Base-by-base conservation (phyloP, 345 rosid genomes). In the Corchorus olitorius region DNA sequence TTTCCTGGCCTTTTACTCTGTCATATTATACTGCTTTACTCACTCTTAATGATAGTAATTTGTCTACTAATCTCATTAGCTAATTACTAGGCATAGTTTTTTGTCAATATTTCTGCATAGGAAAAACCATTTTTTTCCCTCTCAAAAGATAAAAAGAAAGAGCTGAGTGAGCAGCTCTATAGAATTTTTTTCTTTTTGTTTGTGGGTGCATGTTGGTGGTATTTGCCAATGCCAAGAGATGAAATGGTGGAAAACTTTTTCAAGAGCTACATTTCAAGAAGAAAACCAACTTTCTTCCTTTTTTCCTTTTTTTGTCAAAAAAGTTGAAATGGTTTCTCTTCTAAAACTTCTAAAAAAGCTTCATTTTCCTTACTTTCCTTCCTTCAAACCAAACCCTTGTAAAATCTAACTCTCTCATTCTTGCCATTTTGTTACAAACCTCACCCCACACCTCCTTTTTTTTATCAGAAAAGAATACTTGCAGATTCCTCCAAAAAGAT, bases 361-460 rank as follows among this genome's bases (percentile, higher is more conserved):
- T n/a, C 63, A 46, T 76, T 70, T 76, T 63, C 55, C 45, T 52
- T 54, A 27, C 67, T 34, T 46, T 0, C 20, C 9, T 52, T 37
- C 61, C 72, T 65, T 70, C 46, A 53, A 75, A 53, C 68, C 46
- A 53, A 75, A 53, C 68, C 71, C 15, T 62, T 59, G 22, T 68
- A 41, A 53, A 71, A 77, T 65, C 49, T 48, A 56, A 22, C 69
- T 62, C 27, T 27, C 1, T 27, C 70, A 69, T 69, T 69, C 46
- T 52, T 19, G 52, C 62, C 76, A 53, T 74, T 82, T 72, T 74
- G 77, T 50, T 68, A 34, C 75, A 77, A 56, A 76, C 79, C 80
- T 27, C 86, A 65, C 52, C 77, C 79, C 79, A 39, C 85, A 65
- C 77, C 45, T 19, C 20, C 53, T 78, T 83, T 78, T 78, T 79